Evolutionary conservation across 1,139 yeast genomes (phyloP).

Genomic region (Lodderomyces theae): DNA sequence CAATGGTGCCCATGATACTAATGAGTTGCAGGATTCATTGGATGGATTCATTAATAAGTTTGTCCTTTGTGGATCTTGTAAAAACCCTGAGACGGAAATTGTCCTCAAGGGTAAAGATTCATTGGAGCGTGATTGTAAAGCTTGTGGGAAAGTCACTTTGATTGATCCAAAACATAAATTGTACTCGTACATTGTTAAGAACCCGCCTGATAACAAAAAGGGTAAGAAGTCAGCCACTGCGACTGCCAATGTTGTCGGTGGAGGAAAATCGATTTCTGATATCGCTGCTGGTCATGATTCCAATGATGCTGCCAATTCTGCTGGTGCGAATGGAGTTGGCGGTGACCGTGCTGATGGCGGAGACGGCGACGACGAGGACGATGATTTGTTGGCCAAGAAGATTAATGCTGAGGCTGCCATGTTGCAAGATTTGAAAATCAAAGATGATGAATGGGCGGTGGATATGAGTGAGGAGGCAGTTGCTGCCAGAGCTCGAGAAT

Average conservation of each 20-base stretch:
- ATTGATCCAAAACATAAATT: constrained; percentile 88
- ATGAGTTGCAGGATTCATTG: constrained; percentile 85
- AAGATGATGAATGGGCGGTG: constrained; percentile 96
- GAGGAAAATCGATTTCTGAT: constrained; percentile 76
- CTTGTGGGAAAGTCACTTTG: constrained; percentile 89
- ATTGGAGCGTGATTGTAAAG: constrained; percentile 92
- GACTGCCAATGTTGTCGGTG: constrained; percentile 86
- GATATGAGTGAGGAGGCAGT: constrained; percentile 98
- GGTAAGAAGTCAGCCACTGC: constrained; percentile 81
- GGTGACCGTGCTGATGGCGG: constrained; percentile 11
- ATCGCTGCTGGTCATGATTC: constrained; percentile 57
- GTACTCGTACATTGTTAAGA: constrained; percentile 81
- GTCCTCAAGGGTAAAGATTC: constrained; percentile 73
- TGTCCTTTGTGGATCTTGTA: constrained; percentile 91
- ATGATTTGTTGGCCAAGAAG: constrained; percentile 74
- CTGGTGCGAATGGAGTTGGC: constrained; percentile 27
- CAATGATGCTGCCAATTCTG: too few relatives aligned
- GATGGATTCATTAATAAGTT: constrained; percentile 93
- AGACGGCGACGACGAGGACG: constrained; percentile 49
- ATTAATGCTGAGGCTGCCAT: constrained; percentile 84
- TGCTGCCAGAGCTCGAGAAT: constrained; percentile 84
- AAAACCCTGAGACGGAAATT: constrained; percentile 96
- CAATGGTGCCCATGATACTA: constrained; percentile 92
- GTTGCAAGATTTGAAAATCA: constrained; percentile 59
- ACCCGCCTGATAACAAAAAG: constrained; percentile 72